Conservation (phyloP, 2,329 filamentous ascomycete genomes). For the Trichophyton schoenleinii region DNA sequence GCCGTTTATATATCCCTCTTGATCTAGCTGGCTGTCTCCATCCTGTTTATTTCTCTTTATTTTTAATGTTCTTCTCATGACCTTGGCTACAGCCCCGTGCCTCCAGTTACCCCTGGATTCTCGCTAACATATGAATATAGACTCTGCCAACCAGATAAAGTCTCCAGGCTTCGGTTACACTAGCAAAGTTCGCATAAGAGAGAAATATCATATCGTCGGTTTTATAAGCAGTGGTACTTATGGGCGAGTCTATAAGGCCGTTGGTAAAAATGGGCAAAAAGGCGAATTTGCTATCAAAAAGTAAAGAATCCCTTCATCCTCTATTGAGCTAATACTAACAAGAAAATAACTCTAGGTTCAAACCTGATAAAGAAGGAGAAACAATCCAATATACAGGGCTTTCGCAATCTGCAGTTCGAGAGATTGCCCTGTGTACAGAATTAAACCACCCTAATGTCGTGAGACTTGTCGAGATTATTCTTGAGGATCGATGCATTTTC, state of each 20-base stretch:
- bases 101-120: background rate
- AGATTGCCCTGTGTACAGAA: conserved; percentile 95
- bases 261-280: conserved; percentile 57
- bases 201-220: conserved; percentile 90
- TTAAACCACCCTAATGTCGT: conserved; percentile 82
- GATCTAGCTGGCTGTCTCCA: no score
- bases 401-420: conserved; percentile 89
- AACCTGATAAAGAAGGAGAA: conserved; percentile 96
- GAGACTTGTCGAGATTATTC: conserved; percentile 81
- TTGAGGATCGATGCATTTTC: conserved; percentile 98
- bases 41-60: background rate
- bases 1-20: no score
- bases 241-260: conserved; percentile 92
- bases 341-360: conserved; percentile 47
- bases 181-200: conserved; percentile 73
- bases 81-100: no score
- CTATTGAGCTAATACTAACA: background rate
- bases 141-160: conserved; percentile 27
- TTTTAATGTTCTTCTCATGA: no score
- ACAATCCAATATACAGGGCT: conserved; percentile 91
- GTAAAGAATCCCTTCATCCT: conserved; percentile 31
- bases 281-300: conserved; percentile 98
- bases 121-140: conserved; percentile 14
- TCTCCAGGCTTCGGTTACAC: conserved; percentile 41
- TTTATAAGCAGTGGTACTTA: conserved; percentile 98